phyloP scores from a whole-genome alignment of 2,329 filamentous ascomycete species.

The Ceratocystis colombiana region DNA sequence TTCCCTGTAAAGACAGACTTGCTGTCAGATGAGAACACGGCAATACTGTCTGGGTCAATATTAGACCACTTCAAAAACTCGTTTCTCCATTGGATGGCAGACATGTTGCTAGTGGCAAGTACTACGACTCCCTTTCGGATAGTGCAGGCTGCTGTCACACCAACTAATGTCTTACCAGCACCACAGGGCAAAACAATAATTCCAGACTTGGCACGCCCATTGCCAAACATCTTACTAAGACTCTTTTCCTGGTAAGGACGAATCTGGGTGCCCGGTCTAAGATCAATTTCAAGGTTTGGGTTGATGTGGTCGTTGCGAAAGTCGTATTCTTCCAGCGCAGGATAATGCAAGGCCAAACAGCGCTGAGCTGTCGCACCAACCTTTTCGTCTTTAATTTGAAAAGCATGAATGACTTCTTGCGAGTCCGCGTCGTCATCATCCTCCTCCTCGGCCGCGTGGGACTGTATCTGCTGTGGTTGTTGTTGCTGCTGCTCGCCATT shows the following conservation, averaged over 20 bases:
- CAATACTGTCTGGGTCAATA: constrained; percentile 81
- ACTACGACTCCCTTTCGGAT: constrained; percentile 96
- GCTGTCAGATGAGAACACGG: constrained; percentile 87
- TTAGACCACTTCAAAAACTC: constrained; percentile 99
- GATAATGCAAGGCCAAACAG: constrained; percentile 75
- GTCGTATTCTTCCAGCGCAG: constrained; percentile 92
- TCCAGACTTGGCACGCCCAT: constrained; percentile 90
- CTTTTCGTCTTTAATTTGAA: constrained; percentile 73
- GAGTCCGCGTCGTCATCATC: constrained; percentile 81
- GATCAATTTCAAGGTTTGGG: constrained; percentile 83
- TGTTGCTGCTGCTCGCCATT: not conserved
- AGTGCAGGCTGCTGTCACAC: constrained; percentile 95
- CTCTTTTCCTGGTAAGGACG: constrained; percentile 95
- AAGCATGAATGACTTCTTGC: constrained; percentile 79
- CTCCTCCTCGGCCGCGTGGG: constrained; percentile 43
- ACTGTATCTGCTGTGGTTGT: not conserved
- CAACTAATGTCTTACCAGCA: constrained; percentile 91
- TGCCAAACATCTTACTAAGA: constrained; percentile 98
- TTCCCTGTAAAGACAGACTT: constrained; percentile 79
- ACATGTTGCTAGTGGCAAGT: constrained; percentile 95
- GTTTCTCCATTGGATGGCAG: constrained; percentile 88
- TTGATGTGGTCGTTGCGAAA: constrained; percentile 87
- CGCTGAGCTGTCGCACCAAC: constrained; percentile 84
- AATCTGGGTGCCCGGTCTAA: constrained; percentile 81
- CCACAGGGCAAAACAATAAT: constrained; percentile 96